Conservation (phyloP, 768 basidiomycete species). For the Boletus reticulatus region DNA sequence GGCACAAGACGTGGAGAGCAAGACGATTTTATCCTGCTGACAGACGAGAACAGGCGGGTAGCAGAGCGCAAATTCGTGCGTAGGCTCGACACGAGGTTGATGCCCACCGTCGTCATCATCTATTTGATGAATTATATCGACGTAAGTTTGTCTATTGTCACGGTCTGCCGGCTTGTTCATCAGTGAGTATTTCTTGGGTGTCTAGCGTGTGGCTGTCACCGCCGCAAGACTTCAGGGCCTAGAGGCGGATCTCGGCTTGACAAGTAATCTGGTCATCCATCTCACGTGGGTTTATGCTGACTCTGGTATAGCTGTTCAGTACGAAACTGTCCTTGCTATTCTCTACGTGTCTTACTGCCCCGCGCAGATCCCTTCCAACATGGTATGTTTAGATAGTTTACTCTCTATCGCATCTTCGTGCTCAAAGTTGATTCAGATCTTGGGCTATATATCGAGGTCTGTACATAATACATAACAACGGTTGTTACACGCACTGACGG, state of each 20-base stretch:
- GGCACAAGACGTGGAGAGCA: neutral
- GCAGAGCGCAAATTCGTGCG: constrained; percentile 24
- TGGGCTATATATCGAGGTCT: constrained; percentile 54
- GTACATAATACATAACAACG: neutral
- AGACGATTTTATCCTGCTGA: constrained; percentile 11
- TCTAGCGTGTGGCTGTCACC: constrained; percentile 37
- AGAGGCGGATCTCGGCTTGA: constrained; percentile 36
- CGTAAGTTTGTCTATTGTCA: constrained; percentile 3
- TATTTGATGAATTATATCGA: constrained; percentile 28
- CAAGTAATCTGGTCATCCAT: constrained; percentile 16
- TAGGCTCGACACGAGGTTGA: constrained; percentile 28
- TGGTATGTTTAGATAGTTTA: constrained; percentile 37
- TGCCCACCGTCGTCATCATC: constrained; percentile 28
- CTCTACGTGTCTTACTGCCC: constrained; percentile 61
- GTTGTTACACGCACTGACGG: neutral
- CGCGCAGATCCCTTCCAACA: constrained; percentile 65
- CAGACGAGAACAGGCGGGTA: constrained; percentile 7
- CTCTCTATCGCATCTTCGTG: neutral
- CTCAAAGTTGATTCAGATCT: constrained; percentile 37
- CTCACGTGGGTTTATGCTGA: neutral
- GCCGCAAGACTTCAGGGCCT: constrained; percentile 40
- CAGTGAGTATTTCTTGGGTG: neutral
- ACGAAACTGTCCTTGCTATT: constrained; percentile 49
- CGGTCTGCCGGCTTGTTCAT: neutral
- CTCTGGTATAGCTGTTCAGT: constrained; percentile 43